Evolutionary conservation across 2,329 filamentous ascomycete species (phyloP).

Genomic region (Aspergillus fumigatiaffinis): DNA sequence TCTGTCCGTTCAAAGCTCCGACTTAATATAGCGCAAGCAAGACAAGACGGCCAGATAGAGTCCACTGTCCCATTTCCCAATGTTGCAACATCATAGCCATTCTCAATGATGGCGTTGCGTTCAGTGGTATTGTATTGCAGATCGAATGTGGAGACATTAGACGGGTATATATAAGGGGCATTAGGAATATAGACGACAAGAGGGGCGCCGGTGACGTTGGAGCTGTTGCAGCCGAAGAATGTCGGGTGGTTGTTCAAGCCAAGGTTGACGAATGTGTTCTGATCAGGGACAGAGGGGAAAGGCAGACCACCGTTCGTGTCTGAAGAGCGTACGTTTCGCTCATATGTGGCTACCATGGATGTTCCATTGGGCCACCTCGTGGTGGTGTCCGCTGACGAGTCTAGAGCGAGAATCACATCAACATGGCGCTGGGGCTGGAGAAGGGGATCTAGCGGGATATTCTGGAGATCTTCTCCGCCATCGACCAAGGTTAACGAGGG

Average conservation of each 20-base stretch:
- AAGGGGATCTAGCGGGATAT: constrained; percentile 70
- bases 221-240: constrained; percentile 71
- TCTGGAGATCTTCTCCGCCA: constrained; percentile 70
- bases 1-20: constrained; percentile 68
- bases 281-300: constrained; percentile 67
- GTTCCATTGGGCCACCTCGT: constrained; percentile 72
- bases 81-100: constrained; percentile 78
- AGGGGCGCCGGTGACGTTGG: constrained; percentile 59
- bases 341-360: constrained; percentile 66
- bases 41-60: constrained; percentile 69
- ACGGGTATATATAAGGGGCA: constrained; percentile 67
- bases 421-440: constrained; percentile 65
- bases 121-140: constrained; percentile 59
- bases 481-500: constrained; percentile 64
- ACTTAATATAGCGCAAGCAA: constrained; percentile 76
- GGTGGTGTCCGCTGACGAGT: constrained; percentile 66
- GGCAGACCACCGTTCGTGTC: constrained; percentile 59
- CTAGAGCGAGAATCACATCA: constrained; percentile 74
- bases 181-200: constrained; percentile 85
- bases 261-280: constrained; percentile 70
- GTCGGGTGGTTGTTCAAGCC: constrained; percentile 68
- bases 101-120: constrained; percentile 74
- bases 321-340: constrained; percentile 53
- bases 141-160: constrained; percentile 75
- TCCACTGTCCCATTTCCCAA: constrained; percentile 74